Percentiles rank a stretch among this genome's conserved stretches.
phyloP scores from a whole-genome alignment of 2,329 filamentous ascomycete species.

The Coleophoma cylindrospora region DNA sequence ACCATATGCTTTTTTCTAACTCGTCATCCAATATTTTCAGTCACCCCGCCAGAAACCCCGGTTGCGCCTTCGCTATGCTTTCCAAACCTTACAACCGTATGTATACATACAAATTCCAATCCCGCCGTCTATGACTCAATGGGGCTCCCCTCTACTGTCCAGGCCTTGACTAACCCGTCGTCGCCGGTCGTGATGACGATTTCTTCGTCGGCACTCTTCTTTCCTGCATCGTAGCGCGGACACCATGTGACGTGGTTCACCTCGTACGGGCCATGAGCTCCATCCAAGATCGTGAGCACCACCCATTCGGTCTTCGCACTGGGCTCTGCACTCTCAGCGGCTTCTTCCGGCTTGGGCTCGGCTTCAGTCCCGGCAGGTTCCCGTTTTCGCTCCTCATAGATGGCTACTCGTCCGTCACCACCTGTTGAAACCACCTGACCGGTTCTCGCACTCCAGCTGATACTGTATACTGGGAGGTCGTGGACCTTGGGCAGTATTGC shows the following conservation, averaged over 20 bases:
- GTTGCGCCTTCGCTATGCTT: no score
- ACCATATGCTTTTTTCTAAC: no score
- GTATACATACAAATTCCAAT: no score
- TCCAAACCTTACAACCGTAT: no score
- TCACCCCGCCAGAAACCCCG: no score
- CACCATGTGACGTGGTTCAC: constrained; percentile 93
- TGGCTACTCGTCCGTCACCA: constrained; percentile 74
- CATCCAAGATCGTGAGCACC: constrained; percentile 61
- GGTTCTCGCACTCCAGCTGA: constrained; percentile 73
- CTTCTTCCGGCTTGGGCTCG: constrained; percentile 7
- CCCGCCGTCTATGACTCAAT: no score
- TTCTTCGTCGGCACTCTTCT: constrained; percentile 62
- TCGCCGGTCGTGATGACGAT: constrained; percentile 89
- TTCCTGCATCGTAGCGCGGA: constrained; percentile 63
- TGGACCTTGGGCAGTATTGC: constrained; percentile 70
- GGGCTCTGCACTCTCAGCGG: not conserved
- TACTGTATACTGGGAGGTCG: constrained; percentile 76
- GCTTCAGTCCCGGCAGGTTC: constrained; percentile 21
- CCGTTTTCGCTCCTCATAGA: constrained; percentile 62
- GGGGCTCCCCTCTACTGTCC: constrained; percentile 48
- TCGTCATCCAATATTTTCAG: no score
- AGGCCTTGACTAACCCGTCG: constrained; percentile 82
- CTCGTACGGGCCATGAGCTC: constrained; percentile 87
- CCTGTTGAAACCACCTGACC: constrained; percentile 84
- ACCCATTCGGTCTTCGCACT: constrained; percentile 57